phyloP scores from a whole-genome alignment of 192 early-diverging fungal species.

The Physocladia obscura region DNA sequence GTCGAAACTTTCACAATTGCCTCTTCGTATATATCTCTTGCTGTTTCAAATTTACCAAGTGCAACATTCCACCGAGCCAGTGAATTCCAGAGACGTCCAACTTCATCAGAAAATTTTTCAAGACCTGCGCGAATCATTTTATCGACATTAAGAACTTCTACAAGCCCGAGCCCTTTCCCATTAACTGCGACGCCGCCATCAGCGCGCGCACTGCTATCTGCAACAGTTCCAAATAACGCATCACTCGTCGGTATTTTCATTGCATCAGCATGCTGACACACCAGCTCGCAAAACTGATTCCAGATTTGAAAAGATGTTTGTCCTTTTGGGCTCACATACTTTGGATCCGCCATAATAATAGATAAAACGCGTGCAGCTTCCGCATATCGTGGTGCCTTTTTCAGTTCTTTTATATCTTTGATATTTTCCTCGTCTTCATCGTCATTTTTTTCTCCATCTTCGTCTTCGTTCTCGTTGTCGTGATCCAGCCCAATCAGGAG shows the following conservation, averaged over 20 bases:
- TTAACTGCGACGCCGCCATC: neutral
- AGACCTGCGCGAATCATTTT: conserved; percentile 84
- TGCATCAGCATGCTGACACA: conserved; percentile 70
- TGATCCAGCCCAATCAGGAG: conserved; percentile 46
- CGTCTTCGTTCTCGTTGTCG: conserved; percentile 34
- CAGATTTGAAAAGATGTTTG: conserved; percentile 72
- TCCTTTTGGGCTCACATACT: conserved; percentile 64
- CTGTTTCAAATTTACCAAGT: conserved; percentile 75
- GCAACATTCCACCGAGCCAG: conserved; percentile 82
- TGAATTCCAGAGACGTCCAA: conserved; percentile 84
- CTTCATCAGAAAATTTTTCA: conserved; percentile 74
- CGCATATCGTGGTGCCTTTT: conserved; percentile 56
- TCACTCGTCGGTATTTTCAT: conserved; percentile 43
- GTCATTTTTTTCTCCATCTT: conserved; percentile 13
- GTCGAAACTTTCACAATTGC: conserved; percentile 75
- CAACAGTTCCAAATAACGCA: conserved; percentile 38
- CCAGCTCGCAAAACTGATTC: conserved; percentile 80
- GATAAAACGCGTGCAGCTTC: conserved; percentile 78
- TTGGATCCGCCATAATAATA: conserved; percentile 68
- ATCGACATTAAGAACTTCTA: conserved; percentile 72
- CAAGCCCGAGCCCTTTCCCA: conserved; percentile 26
- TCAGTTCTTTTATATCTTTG: conserved; percentile 12
- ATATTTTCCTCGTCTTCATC: neutral
- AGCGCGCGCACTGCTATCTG: conserved; percentile 4
- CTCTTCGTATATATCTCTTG: conserved; percentile 93